Evolutionary conservation across 2,329 filamentous ascomycete genomes (phyloP).

Genomic region (Paracoccidioides brasiliensis): DNA sequence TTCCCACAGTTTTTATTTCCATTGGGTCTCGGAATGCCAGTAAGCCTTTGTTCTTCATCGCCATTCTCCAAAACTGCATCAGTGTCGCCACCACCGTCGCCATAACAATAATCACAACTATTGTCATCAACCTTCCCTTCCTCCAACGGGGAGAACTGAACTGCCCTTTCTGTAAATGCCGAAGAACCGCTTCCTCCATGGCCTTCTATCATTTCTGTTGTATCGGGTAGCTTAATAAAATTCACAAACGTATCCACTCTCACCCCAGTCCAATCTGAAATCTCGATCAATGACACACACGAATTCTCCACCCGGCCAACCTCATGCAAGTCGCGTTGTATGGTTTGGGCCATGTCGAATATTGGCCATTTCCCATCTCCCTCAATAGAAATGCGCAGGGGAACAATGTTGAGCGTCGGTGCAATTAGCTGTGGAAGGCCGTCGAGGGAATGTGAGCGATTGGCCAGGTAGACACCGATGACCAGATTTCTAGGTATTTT

Average conservation of each 20-base stretch:
- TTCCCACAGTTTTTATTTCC: neutral
- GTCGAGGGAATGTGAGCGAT: conserved; percentile 46
- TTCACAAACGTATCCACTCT: conserved; percentile 65
- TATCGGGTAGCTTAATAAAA: conserved; percentile 50
- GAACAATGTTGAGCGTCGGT: conserved; percentile 69
- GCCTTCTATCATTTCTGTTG: conserved; percentile 4
- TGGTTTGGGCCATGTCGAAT: conserved; percentile 40
- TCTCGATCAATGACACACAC: conserved; percentile 54
- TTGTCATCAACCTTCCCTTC: conserved; percentile 1
- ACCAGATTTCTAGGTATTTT: conserved; percentile 33
- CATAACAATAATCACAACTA: too few species aligned
- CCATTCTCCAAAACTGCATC: neutral
- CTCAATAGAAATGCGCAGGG: conserved; percentile 44
- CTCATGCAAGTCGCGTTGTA: conserved; percentile 55
- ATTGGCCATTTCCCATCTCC: conserved; percentile 22
- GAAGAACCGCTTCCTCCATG: neutral
- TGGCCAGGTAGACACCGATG: conserved; percentile 74
- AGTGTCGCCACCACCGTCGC: neutral
- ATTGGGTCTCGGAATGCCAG: neutral
- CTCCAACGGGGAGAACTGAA: conserved; percentile 2
- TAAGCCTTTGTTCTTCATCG: neutral
- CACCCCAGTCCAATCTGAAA: conserved; percentile 61
- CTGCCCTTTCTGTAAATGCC: neutral
- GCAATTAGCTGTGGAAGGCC: conserved; percentile 41
- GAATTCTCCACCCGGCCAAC: conserved; percentile 47